Evolutionary conservation across 495 filamentous ascomycete genomes (phyloP).

Genomic region (Lasiosphaeria hispida): DNA sequence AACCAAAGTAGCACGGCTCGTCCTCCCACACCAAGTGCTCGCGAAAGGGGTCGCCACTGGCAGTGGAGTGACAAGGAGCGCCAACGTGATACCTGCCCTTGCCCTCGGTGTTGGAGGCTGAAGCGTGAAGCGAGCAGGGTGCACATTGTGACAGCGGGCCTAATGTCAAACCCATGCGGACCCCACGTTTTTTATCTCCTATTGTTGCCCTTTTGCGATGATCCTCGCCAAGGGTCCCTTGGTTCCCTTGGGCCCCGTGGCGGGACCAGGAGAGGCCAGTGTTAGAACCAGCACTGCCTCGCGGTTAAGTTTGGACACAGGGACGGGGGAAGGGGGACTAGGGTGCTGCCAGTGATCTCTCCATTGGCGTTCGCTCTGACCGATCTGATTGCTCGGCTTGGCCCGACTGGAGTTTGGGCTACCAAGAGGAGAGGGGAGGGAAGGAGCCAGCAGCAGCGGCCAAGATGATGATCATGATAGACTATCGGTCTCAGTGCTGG

Average conservation of each 20-base stretch:
- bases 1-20: neutral
- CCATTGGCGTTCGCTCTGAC: no score
- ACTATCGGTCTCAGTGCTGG: neutral
- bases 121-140: neutral
- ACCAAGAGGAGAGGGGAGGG: neutral
- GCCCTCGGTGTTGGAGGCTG: conserved; percentile 9
- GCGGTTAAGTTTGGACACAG: neutral
- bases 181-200: conserved; percentile 16
- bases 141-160: conserved; percentile 3
- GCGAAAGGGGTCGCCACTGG: neutral
- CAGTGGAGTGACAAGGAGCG: conserved; percentile 2
- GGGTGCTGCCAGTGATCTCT: neutral
- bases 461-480: neutral
- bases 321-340: neutral
- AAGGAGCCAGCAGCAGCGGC: neutral
- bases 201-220: conserved; percentile 11
- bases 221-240: conserved; percentile 6
- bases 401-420: neutral
- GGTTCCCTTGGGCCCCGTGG: neutral
- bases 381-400: no score
- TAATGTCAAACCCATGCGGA: conserved; percentile 12
- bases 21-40: conserved; percentile 5
- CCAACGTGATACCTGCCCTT: conserved; percentile 9
- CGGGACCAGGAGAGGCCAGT: neutral
- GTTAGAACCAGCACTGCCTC: conserved; percentile 8